Evolutionary conservation across 1,284 basidiomycete genomes (phyloP).

Genomic region (Megacollybia platyphylla): DNA sequence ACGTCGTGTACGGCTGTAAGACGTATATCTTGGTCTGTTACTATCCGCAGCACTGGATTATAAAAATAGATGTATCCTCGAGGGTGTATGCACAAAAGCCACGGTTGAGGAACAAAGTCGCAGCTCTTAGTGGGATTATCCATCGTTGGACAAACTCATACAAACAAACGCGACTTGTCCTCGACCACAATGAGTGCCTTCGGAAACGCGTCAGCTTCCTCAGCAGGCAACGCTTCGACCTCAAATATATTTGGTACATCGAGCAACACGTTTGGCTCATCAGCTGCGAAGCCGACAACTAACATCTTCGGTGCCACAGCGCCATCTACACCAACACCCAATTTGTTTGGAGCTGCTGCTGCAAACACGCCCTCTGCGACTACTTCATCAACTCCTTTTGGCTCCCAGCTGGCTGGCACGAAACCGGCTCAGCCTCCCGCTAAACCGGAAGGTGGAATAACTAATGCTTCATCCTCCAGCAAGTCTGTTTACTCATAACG

Average conservation of each 20-base stretch:
- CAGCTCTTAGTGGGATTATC: conserved; percentile 1
- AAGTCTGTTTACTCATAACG: neutral
- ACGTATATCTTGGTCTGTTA: conserved; percentile 36
- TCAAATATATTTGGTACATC: neutral
- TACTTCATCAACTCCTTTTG: conserved; percentile 8
- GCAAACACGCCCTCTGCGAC: conserved; percentile 6
- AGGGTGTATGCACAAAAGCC: conserved; percentile 20
- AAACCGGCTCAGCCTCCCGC: conserved; percentile 1
- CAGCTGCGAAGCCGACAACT: conserved; percentile 9
- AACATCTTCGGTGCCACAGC: conserved; percentile 7
- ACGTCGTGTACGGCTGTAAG: conserved; percentile 15
- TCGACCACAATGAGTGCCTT: neutral
- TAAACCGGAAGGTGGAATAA: conserved; percentile 6
- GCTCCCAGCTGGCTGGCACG: neutral
- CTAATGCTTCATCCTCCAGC: neutral
- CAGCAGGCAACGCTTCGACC: neutral
- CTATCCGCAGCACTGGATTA: conserved; percentile 20
- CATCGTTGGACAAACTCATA: neutral
- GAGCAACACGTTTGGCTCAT: conserved; percentile 11
- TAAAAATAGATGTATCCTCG: conserved; percentile 39
- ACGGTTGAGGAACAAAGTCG: conserved; percentile 11
- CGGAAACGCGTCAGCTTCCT: neutral
- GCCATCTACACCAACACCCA: conserved; percentile 1
- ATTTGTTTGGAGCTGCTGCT: conserved; percentile 10
- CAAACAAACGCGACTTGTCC: conserved; percentile 1